Percentiles rank a stretch among this genome's conserved stretches.
Conservation (phyloP, 345 rosid genomes). For the Corchorus capsularis region DNA sequence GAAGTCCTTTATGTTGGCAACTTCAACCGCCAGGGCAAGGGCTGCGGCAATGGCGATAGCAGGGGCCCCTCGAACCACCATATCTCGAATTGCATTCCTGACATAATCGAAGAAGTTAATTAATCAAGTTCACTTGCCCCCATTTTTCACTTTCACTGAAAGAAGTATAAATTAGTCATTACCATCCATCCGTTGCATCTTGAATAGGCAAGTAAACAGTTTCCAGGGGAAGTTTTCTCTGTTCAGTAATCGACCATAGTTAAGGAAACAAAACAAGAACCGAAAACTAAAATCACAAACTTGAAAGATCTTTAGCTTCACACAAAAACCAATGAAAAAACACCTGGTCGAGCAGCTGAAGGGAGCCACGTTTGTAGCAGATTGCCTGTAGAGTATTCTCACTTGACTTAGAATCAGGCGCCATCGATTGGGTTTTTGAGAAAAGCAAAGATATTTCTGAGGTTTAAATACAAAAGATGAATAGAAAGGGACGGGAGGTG, state of each 20-base stretch:
- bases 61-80: conserved; percentile 99
- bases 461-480: not conserved
- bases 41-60: conserved; percentile 97
- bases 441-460: not conserved
- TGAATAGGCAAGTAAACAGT: conserved; percentile 61
- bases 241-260: conserved; percentile 21
- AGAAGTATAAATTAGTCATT: not conserved
- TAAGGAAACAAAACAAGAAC: not conserved
- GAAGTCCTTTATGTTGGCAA: conserved; percentile 51
- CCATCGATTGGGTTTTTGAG: conserved; percentile 22
- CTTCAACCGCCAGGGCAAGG: conserved; percentile 90
- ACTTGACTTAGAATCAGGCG: conserved; percentile 18
- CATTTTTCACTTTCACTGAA: not conserved
- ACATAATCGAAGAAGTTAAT: conserved; percentile 1
- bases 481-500: not conserved
- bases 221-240: conserved; percentile 92
- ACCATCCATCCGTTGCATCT: conserved; percentile 84
- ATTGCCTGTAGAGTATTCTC: conserved; percentile 52
- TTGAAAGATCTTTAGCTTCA: not conserved
- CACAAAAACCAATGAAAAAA: not conserved
- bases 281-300: not conserved
- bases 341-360: conserved; percentile 71
- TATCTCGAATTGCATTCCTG: conserved; percentile 87
- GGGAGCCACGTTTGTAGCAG: conserved; percentile 71
- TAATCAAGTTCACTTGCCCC: not conserved